A percentile compares a stretch with the other conserved stretches of the same genome.
phyloP scores from a whole-genome alignment of 805 yeast genomes.

The Yueomyces sinensis region DNA sequence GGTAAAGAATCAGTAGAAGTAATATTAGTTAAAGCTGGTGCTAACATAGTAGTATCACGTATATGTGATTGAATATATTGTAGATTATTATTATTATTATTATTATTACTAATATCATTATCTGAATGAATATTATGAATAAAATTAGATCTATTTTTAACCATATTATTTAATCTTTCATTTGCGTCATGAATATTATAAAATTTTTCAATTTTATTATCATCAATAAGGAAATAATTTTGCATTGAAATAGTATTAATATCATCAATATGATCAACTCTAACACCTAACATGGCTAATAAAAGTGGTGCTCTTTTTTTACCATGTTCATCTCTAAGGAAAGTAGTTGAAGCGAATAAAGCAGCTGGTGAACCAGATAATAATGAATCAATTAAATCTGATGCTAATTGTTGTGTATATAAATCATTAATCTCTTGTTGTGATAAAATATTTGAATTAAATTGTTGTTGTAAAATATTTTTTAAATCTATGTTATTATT shows the following conservation, averaged over 20 bases:
- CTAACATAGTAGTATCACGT: not conserved
- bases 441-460: not conserved
- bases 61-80: no score
- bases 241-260: not conserved
- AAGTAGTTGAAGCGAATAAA: conserved; percentile 57
- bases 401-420: conserved; percentile 21
- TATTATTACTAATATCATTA: not conserved
- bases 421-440: not conserved
- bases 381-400: conserved; percentile 38
- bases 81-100: no score
- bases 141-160: no score
- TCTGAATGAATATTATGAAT: not conserved
- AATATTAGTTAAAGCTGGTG: not conserved
- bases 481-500: no score
- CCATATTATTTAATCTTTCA: conserved; percentile 17
- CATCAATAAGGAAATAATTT: no score
- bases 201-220: no score
- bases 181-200: not conserved
- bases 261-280: conserved; percentile 28
- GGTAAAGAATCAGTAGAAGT: not conserved
- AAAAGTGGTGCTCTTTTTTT: conserved; percentile 72
- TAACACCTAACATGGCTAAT: conserved; percentile 56
- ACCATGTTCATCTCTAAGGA: conserved; percentile 66
- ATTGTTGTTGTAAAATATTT: not conserved
- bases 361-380: conserved; percentile 63